Base-by-base conservation (phyloP, 805 yeast species). In the Henningerozyma blattae region DNA sequence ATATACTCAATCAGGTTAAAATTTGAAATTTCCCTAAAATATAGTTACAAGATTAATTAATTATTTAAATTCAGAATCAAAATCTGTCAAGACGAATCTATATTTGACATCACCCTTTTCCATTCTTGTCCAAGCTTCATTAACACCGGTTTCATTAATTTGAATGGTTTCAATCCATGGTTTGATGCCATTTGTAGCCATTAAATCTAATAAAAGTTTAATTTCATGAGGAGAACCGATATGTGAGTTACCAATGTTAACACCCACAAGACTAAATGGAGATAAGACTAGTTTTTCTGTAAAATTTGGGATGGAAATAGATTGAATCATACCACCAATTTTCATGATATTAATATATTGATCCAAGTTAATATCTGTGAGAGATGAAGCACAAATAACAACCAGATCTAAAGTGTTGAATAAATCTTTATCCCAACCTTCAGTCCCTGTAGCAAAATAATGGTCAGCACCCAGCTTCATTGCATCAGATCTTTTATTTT, bases 91-190 rank as follows among this genome's bases (percentile, higher is more conserved):
- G 15, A 70, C 72, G 44, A 67, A 68, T 59, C 77, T 65, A 47
- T 67, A 72, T 43, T 65, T 66, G 16, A 68, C 70, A 42, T 71
- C 73, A 45, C 73, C 73, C 9, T 56, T 44, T 18, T 56, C 58
- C 55, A 67, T 61, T 54, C 71, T 66, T 33, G 61, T 56, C 58
- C 70, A 68, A 1, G 67, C 75, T 24, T 51, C 47, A 12, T 56
- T 46, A 28, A 68, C 66, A 42, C 60, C 61, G 28, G 53, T 61
- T 43, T 59, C 73, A 38, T 52, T 50, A 31, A 72, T 64, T 20
- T 67, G 71, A 20, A 71, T 48, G 25, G 62, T 64, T 54, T 72
- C 76, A 34, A 69, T 54, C 75, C 72, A 67, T 19, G 74, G 68
- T 42, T 61, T 62, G 39, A 71, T 53, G 20, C 61, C 52, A 28